Conservation (phyloP, 73 alveolate species). For the Effrenium voratum region DNA sequence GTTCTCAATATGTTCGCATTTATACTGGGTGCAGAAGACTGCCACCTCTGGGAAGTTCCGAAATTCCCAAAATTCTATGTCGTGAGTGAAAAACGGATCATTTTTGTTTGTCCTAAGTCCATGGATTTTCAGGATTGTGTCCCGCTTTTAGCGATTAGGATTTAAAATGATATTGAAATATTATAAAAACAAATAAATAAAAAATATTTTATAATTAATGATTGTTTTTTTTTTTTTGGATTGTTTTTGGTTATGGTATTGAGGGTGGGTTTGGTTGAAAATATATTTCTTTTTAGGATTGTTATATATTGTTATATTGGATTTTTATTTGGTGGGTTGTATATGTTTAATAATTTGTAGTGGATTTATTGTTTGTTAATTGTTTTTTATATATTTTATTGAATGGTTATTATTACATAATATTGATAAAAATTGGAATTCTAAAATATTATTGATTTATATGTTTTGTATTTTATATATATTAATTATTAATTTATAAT, state of each 20-base stretch:
- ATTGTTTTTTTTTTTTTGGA: neutral
- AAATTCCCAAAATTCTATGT: neutral
- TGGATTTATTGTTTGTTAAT: no score
- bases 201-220: neutral
- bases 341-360: neutral
- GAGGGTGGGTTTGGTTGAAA: neutral
- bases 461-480: neutral
- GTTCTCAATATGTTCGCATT: neutral
- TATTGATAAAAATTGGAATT: neutral
- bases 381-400: neutral
- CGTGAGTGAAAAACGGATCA: neutral
- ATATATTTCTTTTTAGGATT: neutral
- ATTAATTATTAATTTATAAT: neutral
- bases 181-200: neutral
- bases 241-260: neutral
- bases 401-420: neutral
- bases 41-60: neutral
- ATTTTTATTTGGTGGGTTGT: neutral
- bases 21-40: neutral
- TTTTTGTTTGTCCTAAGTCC: no score
- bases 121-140: no score
- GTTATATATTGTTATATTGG: neutral
- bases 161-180: neutral
- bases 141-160: no score
- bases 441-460: neutral